Conservation (phyloP, 768 basidiomycete species). For the Pluteus cervinus region DNA sequence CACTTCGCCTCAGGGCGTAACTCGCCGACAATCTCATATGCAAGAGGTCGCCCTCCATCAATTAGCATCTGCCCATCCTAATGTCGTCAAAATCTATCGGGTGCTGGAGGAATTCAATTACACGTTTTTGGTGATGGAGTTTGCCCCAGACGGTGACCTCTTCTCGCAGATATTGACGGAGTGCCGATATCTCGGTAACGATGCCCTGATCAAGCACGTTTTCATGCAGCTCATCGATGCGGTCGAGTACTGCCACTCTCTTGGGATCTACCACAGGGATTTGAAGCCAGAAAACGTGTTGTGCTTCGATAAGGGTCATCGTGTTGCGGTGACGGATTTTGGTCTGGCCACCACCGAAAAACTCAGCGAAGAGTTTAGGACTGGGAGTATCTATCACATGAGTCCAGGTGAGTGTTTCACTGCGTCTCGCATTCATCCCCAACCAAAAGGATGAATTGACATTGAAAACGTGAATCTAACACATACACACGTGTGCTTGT, state of each 20-base stretch:
- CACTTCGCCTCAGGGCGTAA: conserved; percentile 32
- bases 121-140: conserved; percentile 93
- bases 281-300: conserved; percentile 96
- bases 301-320: conserved; percentile 71
- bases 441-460: no score
- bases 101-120: conserved; percentile 77
- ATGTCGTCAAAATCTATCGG: conserved; percentile 85
- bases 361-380: conserved; percentile 82
- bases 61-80: conserved; percentile 66
- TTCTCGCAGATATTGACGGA: conserved; percentile 84
- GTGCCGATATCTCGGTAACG: conserved; percentile 77
- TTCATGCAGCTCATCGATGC: conserved; percentile 94
- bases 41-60: conserved; percentile 84
- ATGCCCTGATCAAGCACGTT: conserved; percentile 78
- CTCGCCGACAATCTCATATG: conserved; percentile 71
- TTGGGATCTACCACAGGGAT: conserved; percentile 94
- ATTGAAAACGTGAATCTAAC: no score
- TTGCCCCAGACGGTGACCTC: conserved; percentile 84
- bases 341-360: conserved; percentile 89
- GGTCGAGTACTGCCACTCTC: conserved; percentile 86
- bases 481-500: conserved; percentile 8
- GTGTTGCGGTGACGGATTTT: conserved; percentile 89
- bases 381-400: conserved; percentile 98
- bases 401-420: conserved; percentile 63
- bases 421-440: background rate